Conservation (phyloP, 2,329 filamentous ascomycete species). For the Plectosphaerella cucumerina region DNA sequence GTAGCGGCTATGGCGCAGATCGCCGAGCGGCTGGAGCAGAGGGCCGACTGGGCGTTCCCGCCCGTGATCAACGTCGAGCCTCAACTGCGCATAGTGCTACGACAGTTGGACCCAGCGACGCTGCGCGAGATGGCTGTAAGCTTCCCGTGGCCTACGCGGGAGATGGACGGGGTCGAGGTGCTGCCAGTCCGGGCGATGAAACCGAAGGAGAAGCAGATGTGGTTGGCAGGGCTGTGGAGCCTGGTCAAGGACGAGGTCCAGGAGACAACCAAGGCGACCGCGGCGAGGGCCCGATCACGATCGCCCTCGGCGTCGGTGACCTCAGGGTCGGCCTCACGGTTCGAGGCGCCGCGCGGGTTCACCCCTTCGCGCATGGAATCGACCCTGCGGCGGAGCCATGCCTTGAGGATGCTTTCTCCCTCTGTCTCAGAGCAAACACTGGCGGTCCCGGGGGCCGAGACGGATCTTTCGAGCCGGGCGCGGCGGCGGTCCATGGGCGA, state of each 20-base stretch:
- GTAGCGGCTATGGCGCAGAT: slow-evolving; percentile 27
- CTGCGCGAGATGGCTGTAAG: slow-evolving; percentile 30
- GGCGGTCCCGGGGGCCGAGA: slow-evolving; percentile 1
- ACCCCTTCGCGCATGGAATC: not conserved
- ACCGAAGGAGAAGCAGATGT: slow-evolving; percentile 28
- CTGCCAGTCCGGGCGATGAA: slow-evolving; percentile 28
- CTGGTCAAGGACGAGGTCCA: slow-evolving; percentile 18
- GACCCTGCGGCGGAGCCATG: slow-evolving; percentile 3
- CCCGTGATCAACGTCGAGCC: slow-evolving; percentile 23
- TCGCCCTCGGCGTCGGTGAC: not conserved
- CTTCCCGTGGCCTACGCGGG: slow-evolving; percentile 30
- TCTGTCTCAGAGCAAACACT: slow-evolving; percentile 1
- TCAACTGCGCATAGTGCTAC: slow-evolving; percentile 25
- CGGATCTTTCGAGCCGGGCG: not conserved
- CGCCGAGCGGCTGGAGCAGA: slow-evolving; percentile 23
- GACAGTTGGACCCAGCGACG: slow-evolving; percentile 22
- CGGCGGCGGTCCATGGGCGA: slow-evolving; percentile 2
- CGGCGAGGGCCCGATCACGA: not conserved
- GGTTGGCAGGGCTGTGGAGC: slow-evolving; percentile 24
- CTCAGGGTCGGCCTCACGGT: slow-evolving; percentile 9
- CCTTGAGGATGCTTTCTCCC: not conserved
- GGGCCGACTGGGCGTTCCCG: slow-evolving; percentile 24
- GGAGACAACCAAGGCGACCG: slow-evolving; percentile 10
- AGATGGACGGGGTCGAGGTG: slow-evolving; percentile 29
- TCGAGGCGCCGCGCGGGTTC: slow-evolving; percentile 13